A percentile compares a stretch with the other conserved stretches of the same genome.
Conservation (phyloP, 1,284 basidiomycete species). For the Ceratobasidium sp. region DNA sequence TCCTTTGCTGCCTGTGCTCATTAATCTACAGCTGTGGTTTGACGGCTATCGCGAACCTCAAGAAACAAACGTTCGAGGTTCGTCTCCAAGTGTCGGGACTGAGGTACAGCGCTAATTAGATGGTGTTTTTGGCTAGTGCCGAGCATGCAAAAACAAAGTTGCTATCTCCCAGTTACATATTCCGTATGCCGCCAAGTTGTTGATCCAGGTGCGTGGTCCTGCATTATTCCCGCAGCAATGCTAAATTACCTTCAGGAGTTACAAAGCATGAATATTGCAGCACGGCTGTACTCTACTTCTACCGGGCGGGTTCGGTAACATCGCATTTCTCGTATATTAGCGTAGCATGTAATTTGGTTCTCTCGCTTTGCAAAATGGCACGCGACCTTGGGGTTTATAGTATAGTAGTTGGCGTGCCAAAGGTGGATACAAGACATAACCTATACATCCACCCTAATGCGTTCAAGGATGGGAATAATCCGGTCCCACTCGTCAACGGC, state of each 20-base stretch:
- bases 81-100: slow-evolving; percentile 37
- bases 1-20: slow-evolving; percentile 20
- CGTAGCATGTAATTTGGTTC: slow-evolving; percentile 1
- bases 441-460: slow-evolving; percentile 83
- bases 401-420: not conserved
- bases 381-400: too few species aligned
- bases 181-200: slow-evolving; percentile 88
- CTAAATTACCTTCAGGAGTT: slow-evolving; percentile 63
- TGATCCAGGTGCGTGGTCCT: slow-evolving; percentile 75
- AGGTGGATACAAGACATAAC: not conserved
- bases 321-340: not conserved
- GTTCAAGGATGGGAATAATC: slow-evolving; percentile 84
- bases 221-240: not conserved
- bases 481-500: slow-evolving; percentile 93
- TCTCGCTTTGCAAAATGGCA: slow-evolving; percentile 33
- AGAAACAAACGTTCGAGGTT: slow-evolving; percentile 85
- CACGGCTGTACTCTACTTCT: slow-evolving; percentile 80
- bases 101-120: not conserved
- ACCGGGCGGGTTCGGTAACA: slow-evolving; percentile 61
- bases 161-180: slow-evolving; percentile 90
- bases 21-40: slow-evolving; percentile 75
- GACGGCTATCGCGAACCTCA: slow-evolving; percentile 93
- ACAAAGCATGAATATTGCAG: slow-evolving; percentile 91
- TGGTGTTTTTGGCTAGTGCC: slow-evolving; percentile 55
- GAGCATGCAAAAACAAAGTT: slow-evolving; percentile 95